Base-by-base conservation (phyloP, 1,139 yeast species). In the Diutina pseudorugosa region DNA sequence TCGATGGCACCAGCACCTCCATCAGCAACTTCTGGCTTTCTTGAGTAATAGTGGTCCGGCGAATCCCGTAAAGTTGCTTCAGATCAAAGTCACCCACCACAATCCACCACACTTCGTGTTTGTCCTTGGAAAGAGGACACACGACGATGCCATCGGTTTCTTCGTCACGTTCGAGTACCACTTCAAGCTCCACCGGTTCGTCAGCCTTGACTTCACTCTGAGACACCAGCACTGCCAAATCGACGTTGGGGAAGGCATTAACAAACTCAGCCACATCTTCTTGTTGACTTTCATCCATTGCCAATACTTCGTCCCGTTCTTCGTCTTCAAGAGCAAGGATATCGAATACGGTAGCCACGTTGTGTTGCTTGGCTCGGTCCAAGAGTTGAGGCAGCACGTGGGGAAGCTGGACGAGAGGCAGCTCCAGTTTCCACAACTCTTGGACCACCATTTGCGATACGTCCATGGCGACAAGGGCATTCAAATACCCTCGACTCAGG, bases 361-460 rank as follows among this genome's bases (percentile, higher is more conserved):
- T 68, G 55, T 71, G 66, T 51, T 74, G 70, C 42, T 69, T 63
- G 61, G 95, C 86, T 52, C 86, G 72, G n/a, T 67, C 66, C 51
- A 90, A 66, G 12, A 83, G 75, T 0, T 67, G 80, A 1, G 72
- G 72, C 47, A 57, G 60, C 54, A 90, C 80, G 60, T 73, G 76
- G 1, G 98, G 98, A 44, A 93, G 72, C 65, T 94, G 98, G 59
- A 78, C 80, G 62, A 94, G 72, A 1, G 95, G 86, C 52, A 80
- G 79, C 54, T 88, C 96, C 25, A 80, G 73, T 58, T 82, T 87
- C 96, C 96, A 90, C 27, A 86, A 70, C 0, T 85, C 95, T 65
- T 93, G 98, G 0, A 85, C 81, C 11, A 89, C 69, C 95, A 90
- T 87, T 62, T 93, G 98, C 1, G 87, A 79, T 54, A 91, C 64